phyloP scores from a whole-genome alignment of 345 rosid species.

The Balakata baccata region DNA sequence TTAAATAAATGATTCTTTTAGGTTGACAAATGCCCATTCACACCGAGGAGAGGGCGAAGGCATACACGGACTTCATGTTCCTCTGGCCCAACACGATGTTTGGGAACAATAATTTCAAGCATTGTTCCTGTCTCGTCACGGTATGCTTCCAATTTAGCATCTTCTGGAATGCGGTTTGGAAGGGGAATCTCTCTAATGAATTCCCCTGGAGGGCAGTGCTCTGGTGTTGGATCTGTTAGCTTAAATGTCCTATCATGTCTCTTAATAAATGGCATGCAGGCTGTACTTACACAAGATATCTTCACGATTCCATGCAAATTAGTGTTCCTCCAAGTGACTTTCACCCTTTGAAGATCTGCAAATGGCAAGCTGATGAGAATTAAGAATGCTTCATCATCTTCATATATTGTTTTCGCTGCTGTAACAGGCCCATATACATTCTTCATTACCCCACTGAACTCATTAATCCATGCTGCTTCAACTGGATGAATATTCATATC shows the following conservation, averaged over 20 bases:
- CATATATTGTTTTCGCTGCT: slow-evolving; percentile 77
- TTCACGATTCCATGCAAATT: slow-evolving; percentile 73
- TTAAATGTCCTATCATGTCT: slow-evolving; percentile 79
- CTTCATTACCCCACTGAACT: slow-evolving; percentile 84
- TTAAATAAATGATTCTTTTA: slow-evolving; percentile 32
- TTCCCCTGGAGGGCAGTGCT: slow-evolving; percentile 94
- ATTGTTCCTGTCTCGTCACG: slow-evolving; percentile 63
- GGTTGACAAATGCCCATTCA: slow-evolving; percentile 37
- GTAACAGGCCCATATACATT: slow-evolving; percentile 77
- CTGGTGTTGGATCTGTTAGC: slow-evolving; percentile 84
- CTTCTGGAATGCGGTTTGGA: slow-evolving; percentile 79
- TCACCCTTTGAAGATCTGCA: slow-evolving; percentile 74
- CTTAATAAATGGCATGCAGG: slow-evolving; percentile 69
- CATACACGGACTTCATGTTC: slow-evolving; percentile 92
- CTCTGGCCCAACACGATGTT: slow-evolving; percentile 72
- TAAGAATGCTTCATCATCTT: slow-evolving; percentile 68
- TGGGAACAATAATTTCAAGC: slow-evolving; percentile 79
- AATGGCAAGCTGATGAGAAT: slow-evolving; percentile 72
- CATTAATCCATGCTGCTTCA: slow-evolving; percentile 72
- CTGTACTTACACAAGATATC: slow-evolving; percentile 72
- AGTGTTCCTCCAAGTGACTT: slow-evolving; percentile 86
- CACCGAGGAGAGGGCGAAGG: slow-evolving; percentile 55
- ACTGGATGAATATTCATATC: slow-evolving; percentile 59
- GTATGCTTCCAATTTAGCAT: slow-evolving; percentile 80
- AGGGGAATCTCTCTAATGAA: slow-evolving; percentile 72